These are phyloP conservation scores for Colletotrichum lini DNA, from an alignment of 2,329 filamentous ascomycete species.

Conservation along the genomic window DNA sequence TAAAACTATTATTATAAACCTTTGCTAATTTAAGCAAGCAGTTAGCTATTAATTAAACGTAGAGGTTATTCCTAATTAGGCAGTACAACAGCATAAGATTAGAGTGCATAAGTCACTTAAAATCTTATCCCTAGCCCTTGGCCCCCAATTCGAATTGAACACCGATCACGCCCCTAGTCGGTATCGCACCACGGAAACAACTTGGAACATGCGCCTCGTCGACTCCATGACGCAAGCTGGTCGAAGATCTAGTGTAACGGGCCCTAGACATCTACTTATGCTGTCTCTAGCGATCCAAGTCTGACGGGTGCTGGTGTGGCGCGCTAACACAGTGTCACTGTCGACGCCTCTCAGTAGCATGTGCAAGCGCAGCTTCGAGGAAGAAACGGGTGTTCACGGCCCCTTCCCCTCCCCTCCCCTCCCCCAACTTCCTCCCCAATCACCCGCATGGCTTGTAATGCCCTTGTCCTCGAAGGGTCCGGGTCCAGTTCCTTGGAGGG, in stretches of 20 bases:
- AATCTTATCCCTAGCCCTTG: too few species aligned
- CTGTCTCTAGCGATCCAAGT: not conserved
- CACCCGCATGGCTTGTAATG: conserved; percentile 37
- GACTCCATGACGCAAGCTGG: conserved; percentile 29
- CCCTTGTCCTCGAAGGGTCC: conserved; percentile 39
- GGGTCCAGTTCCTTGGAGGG: conserved; percentile 34
- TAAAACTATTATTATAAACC: too few species aligned
- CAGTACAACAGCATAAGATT: too few species aligned
- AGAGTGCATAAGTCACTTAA: too few species aligned
- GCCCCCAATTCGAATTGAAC: too few species aligned
- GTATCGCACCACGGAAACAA: conserved; percentile 6
- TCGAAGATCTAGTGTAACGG: not conserved
- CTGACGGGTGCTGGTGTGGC: conserved; percentile 7
- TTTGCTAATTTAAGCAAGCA: too few species aligned
- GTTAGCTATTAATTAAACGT: too few species aligned
- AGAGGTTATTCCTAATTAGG: too few species aligned
- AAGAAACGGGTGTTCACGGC: conserved; percentile 22
- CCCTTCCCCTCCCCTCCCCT: conserved; percentile 3
- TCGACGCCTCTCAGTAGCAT: conserved; percentile 21
- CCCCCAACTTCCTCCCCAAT: conserved; percentile 34
- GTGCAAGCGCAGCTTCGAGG: conserved; percentile 32
- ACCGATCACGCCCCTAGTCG: too few species aligned
- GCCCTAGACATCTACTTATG: not conserved
- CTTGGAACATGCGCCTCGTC: conserved; percentile 16
- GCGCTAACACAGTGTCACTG: not conserved